Base-by-base conservation (phyloP, 768 basidiomycete genomes). In the Megacollybia marginata region DNA sequence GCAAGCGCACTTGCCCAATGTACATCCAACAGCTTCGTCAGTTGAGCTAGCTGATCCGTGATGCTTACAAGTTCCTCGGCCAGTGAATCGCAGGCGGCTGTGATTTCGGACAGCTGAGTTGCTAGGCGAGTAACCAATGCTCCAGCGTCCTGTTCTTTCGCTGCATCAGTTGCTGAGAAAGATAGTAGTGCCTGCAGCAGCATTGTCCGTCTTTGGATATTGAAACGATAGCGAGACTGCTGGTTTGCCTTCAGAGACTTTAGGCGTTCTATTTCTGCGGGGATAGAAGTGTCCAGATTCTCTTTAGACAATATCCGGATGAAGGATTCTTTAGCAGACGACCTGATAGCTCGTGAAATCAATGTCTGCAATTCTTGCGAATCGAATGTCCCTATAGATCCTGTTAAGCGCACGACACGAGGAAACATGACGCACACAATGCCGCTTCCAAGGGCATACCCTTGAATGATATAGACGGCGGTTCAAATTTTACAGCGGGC, bases 1-100 rank as follows among this genome's bases (percentile, higher is more conserved):
- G 82, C 80, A 10, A 91, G 74, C 15, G 88, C 85, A n/a, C 85
- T 86, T 1, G 85, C 74, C 66, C 77, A 80, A 63, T 91, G 89
- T 34, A 73, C 65, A 50, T 88, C 82, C 9, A 80, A 70, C 36
- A 88, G 55, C 35, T 70, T 69, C 12, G 71, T 64, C 4, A 91
- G 74, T 62, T 90, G 87, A 0, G 73, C 66, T 31, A 80, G 70
- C 54, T 87, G 88, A 58, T 87, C 83, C 4, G 69, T 65, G 40
- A 80, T 71, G 18, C 70, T 69, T 35, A 85, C 60, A 5, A 92
- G 67, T 49, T 82, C 78, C 36, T 75, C 73, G 52, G 81, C 59
- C 16, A 79, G 67, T 42, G 71, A 61, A 61, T 90, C 87, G 51
- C 78, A 82, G 38, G 79, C 69, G 1, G 72, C 71, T 4, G 77